These are phyloP conservation scores for Dictyostelium capitatum DNA, from an alignment of 78 protist species.

Conservation along the genomic window DNA sequence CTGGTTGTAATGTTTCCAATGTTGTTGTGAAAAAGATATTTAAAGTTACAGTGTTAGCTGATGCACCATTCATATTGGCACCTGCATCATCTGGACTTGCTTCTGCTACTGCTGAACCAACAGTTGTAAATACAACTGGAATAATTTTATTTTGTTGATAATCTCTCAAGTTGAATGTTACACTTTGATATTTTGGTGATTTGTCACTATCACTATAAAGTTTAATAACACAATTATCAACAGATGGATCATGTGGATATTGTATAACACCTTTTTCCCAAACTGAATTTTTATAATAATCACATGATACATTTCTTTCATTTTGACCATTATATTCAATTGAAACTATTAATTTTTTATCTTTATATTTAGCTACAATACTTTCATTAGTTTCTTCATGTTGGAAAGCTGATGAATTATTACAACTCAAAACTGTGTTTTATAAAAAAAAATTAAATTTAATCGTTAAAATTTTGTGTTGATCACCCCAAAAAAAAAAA, in stretches of 20 bases:
- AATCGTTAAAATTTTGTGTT: too few species aligned
- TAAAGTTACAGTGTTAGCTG: not conserved
- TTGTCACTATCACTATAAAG: not conserved
- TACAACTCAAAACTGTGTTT: conserved; percentile 13
- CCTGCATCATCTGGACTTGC: not conserved
- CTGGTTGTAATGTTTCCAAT: not conserved
- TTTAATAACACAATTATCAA: not conserved
- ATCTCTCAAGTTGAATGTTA: not conserved
- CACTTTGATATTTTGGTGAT: not conserved
- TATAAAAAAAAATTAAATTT: too few species aligned
- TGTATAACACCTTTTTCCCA: conserved; percentile 1
- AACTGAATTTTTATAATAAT: conserved; percentile 24
- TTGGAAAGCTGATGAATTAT: conserved; percentile 2
- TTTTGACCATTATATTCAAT: conserved; percentile 21
- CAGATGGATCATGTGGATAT: not conserved
- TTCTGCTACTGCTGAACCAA: too few species aligned
- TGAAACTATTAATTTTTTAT: conserved; percentile 8
- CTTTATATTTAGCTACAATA: not conserved
- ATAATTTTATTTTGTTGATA: not conserved
- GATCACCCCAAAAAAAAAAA: too few species aligned
- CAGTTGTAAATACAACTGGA: not conserved
- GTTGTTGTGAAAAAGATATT: conserved; percentile 6
- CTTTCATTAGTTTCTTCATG: not conserved
- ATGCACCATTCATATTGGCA: not conserved
- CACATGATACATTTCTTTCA: not conserved